Percentiles rank a stretch among this genome's conserved stretches.
These are phyloP conservation scores for Hamamelis virginiana DNA, from an alignment of 164 flowering plant genomes.

Conservation along the genomic window DNA sequence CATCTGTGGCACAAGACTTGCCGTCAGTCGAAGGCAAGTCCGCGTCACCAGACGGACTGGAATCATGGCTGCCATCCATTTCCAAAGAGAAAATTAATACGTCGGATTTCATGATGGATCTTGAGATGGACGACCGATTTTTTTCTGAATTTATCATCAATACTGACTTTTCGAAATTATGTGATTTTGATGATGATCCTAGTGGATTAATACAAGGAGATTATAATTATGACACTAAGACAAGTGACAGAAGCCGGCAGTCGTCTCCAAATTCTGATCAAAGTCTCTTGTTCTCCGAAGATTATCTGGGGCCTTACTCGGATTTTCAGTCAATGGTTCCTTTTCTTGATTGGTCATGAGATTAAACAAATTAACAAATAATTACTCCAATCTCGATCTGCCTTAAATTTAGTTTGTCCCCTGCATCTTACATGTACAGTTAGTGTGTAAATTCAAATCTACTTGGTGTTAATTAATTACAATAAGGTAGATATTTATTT, in stretches of 20 bases:
- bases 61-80: neutral
- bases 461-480: too few relatives aligned
- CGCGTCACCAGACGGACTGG: neutral
- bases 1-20: neutral
- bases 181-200: neutral
- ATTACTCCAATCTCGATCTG: too few relatives aligned
- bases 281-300: slow-evolving; percentile 1
- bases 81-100: too few relatives aligned
- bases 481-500: too few relatives aligned
- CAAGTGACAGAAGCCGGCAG: neutral
- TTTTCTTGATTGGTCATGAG: slow-evolving; percentile 21
- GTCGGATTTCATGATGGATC: slow-evolving; percentile 15
- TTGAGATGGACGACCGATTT: slow-evolving; percentile 14
- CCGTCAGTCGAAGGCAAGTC: neutral
- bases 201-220: neutral
- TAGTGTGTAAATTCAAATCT: too few relatives aligned
- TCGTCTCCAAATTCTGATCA: slow-evolving; percentile 4
- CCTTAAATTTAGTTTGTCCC: too few relatives aligned
- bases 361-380: neutral
- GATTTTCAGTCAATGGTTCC: slow-evolving; percentile 19
- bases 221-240: neutral
- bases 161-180: slow-evolving; percentile 12
- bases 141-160: slow-evolving; percentile 25
- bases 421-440: too few relatives aligned
- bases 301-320: slow-evolving; percentile 6